Evolutionary conservation across 1,284 basidiomycete species (phyloP).

Genomic region (Sparassis latifolia): DNA sequence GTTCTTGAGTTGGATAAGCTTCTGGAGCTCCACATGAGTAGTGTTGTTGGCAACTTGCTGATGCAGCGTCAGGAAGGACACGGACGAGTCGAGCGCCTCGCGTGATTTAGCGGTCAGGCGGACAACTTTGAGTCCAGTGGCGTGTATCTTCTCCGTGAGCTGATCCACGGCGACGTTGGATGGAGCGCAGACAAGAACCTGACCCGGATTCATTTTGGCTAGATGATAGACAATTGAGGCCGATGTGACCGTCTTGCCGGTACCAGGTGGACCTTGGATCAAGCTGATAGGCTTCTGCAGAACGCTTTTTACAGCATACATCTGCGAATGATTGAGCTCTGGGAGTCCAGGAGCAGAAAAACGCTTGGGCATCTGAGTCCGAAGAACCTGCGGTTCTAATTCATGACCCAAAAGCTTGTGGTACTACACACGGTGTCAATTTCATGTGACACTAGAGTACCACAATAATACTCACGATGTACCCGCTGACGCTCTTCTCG

Average conservation of each 20-base stretch:
- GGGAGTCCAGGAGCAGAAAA: conserved; percentile 97
- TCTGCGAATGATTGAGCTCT: conserved; percentile 98
- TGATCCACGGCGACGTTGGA: conserved; percentile 99
- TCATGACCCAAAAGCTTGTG: conserved; percentile 98
- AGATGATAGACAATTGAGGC: conserved; percentile 99
- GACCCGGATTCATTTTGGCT: conserved; percentile 98
- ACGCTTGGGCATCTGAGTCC: conserved; percentile 92
- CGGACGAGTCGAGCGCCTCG: conserved; percentile 92
- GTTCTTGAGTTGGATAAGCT: conserved; percentile 95
- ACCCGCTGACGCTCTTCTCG: conserved; percentile 97
- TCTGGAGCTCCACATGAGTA: conserved; percentile 91
- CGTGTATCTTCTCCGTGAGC: conserved; percentile 97
- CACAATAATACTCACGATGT: conserved; percentile 63
- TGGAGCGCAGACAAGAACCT: conserved; percentile 97
- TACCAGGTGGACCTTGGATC: conserved; percentile 98
- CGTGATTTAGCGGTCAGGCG: conserved; percentile 96
- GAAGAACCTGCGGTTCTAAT: conserved; percentile 83
- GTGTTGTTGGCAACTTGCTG: conserved; percentile 97
- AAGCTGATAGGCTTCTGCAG: conserved; percentile 97
- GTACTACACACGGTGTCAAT: conserved; percentile 50
- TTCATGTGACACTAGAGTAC: background rate
- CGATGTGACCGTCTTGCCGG: conserved; percentile 99
- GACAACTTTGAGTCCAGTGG: conserved; percentile 95
- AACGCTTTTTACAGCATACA: conserved; percentile 98
- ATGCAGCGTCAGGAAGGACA: conserved; percentile 92